Conservation (phyloP, 164 flowering plant genomes). For the Nymphaea thermarum region DNA sequence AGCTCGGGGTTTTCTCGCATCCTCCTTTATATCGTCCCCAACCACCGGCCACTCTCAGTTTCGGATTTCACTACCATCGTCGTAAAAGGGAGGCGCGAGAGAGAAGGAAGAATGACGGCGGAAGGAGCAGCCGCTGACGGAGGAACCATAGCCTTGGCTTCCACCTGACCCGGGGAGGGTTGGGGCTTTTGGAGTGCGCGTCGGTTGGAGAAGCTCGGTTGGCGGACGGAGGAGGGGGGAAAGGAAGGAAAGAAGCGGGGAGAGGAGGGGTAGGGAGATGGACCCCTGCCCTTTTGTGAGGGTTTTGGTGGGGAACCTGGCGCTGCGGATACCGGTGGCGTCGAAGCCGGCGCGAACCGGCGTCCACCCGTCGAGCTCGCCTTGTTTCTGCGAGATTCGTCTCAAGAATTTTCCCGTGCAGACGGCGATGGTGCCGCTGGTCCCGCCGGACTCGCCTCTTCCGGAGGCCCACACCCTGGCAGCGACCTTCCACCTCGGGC, state of each 20-base stretch:
- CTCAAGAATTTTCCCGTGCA: constrained; percentile 45
- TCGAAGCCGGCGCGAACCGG: constrained; percentile 43
- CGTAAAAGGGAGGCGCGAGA: background rate
- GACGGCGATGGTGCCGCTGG: constrained; percentile 40
- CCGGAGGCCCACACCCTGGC: constrained; percentile 25
- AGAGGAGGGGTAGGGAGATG: constrained; percentile 17
- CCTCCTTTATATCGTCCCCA: background rate
- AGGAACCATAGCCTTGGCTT: no score
- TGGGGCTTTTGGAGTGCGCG: background rate
- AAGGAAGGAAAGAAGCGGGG: no score
- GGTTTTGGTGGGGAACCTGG: constrained; percentile 48
- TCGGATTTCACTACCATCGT: background rate
- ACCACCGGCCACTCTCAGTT: background rate
- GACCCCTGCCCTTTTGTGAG: constrained; percentile 83
- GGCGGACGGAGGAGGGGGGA: no score
- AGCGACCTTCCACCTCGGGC: constrained; percentile 59
- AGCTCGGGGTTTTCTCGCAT: background rate
- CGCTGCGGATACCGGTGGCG: constrained; percentile 54
- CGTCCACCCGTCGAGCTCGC: constrained; percentile 63
- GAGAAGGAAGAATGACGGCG: no score
- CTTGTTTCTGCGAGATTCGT: constrained; percentile 60
- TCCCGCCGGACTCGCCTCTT: constrained; percentile 23
- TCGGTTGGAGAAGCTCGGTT: no score
- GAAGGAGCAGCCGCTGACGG: no score
- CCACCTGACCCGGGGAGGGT: no score